phyloP scores from a whole-genome alignment of 2,329 filamentous ascomycete genomes.

The Arthrobotrys entomopaga region DNA sequence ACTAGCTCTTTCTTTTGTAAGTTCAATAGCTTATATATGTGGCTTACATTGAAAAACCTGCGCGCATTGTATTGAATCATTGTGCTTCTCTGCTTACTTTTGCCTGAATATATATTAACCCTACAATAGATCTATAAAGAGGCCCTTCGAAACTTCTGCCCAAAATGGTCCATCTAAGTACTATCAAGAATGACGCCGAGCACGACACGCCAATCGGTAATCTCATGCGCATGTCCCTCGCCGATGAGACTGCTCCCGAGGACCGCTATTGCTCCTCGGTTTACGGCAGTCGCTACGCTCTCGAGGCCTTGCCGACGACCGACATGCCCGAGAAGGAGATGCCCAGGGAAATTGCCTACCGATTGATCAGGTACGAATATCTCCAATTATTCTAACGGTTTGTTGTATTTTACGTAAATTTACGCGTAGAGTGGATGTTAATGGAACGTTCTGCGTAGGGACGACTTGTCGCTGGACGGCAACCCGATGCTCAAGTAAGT shows the following conservation, averaged over 20 bases:
- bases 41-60: too few species aligned
- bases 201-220: slow-evolving; percentile 40
- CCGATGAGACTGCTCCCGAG: slow-evolving; percentile 58
- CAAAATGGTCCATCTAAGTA: slow-evolving; percentile 34
- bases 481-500: slow-evolving; percentile 86
- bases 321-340: slow-evolving; percentile 92
- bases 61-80: too few species aligned
- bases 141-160: neutral
- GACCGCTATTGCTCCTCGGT: slow-evolving; percentile 79
- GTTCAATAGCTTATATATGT: too few species aligned
- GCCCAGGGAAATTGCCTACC: slow-evolving; percentile 91
- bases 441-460: slow-evolving; percentile 61
- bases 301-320: slow-evolving; percentile 79
- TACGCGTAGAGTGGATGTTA: neutral
- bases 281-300: slow-evolving; percentile 87
- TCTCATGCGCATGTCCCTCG: slow-evolving; percentile 46
- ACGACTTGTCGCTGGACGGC: slow-evolving; percentile 89
- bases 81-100: too few species aligned
- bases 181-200: slow-evolving; percentile 37
- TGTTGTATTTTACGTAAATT: too few species aligned
- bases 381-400: too few species aligned
- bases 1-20: too few species aligned
- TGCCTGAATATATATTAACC: too few species aligned
- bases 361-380: slow-evolving; percentile 78
- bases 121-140: neutral